A percentile compares a stretch with the other conserved stretches of the same genome.
Conservation (phyloP, 139 green algal species). For the Ulvella scutata region DNA sequence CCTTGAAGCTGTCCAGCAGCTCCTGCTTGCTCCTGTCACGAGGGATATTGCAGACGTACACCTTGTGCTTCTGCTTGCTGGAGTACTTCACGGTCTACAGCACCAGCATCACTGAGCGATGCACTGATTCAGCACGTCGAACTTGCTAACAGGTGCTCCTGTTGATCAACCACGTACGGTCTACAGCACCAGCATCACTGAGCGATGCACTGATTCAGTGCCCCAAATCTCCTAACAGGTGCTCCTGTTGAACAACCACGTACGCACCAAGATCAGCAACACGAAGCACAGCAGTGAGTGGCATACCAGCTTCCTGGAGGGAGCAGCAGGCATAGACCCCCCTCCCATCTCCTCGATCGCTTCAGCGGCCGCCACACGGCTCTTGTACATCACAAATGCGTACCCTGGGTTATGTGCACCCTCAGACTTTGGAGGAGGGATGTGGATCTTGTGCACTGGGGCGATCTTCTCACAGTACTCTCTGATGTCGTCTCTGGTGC, state of each 20-base stretch:
- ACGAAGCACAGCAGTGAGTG: background rate
- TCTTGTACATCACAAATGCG: slow-evolving; percentile 33
- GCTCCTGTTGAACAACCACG: too few relatives aligned
- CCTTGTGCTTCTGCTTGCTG: slow-evolving; percentile 45
- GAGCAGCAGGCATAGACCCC: slow-evolving; percentile 12
- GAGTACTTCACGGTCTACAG: slow-evolving; percentile 31
- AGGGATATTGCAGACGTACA: slow-evolving; percentile 54
- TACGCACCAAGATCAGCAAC: slow-evolving; percentile 12
- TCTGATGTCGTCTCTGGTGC: slow-evolving; percentile 24
- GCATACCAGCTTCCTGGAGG: slow-evolving; percentile 15
- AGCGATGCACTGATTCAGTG: background rate
- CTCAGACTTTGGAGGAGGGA: background rate
- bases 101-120: background rate
- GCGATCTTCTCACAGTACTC: slow-evolving; percentile 24
- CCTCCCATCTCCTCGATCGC: slow-evolving; percentile 18
- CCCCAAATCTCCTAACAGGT: background rate
- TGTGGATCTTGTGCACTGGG: background rate
- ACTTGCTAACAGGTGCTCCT: too few relatives aligned
- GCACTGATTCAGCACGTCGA: background rate
- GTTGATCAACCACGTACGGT: too few relatives aligned
- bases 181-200: slow-evolving; percentile 2
- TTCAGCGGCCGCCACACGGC: slow-evolving; percentile 9
- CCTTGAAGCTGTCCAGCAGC: background rate
- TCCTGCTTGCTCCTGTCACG: slow-evolving; percentile 19
- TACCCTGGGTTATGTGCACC: slow-evolving; percentile 12